Evolutionary conservation across 805 yeast genomes (phyloP).

Genomic region (Lipomyces anomalus): DNA sequence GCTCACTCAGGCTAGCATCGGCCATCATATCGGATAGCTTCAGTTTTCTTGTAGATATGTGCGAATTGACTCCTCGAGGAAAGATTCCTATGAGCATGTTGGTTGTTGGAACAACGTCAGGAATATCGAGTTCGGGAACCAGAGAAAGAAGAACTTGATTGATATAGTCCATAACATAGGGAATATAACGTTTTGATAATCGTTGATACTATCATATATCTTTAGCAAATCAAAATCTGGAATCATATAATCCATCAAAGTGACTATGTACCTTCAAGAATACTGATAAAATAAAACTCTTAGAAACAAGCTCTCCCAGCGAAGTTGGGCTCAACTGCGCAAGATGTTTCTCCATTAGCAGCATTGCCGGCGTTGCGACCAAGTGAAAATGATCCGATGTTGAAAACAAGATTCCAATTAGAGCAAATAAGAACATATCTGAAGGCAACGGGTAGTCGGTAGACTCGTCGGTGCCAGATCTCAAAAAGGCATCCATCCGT

Average conservation of each 20-base stretch:
- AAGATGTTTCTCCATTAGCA: conserved; percentile 66
- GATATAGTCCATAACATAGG: conserved; percentile 52
- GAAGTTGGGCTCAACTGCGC: conserved; percentile 44
- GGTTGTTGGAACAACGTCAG: conserved; percentile 14
- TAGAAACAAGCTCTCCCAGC: conserved; percentile 46
- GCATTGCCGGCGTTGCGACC: conserved; percentile 75
- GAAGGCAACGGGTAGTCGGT: conserved; percentile 22
- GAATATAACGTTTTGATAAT: conserved; percentile 70
- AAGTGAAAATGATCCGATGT: conserved; percentile 95
- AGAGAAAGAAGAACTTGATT: conserved; percentile 36
- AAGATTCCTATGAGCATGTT: not conserved
- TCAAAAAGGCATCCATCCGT: conserved; percentile 37
- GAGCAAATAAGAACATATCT: conserved; percentile 62
- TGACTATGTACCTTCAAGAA: too few species aligned
- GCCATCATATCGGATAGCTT: conserved; percentile 16
- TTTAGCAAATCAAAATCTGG: too few species aligned
- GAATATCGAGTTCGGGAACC: not conserved
- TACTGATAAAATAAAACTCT: conserved; percentile 60
- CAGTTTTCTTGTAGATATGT: conserved; percentile 3
- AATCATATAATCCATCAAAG: too few species aligned
- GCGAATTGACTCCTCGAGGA: conserved; percentile 5
- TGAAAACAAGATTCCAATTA: conserved; percentile 76
- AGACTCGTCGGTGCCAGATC: not conserved
- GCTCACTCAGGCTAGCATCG: conserved; percentile 2
- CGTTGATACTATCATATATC: too few species aligned